These are phyloP conservation scores for Neohortaea acidophila DNA, from an alignment of 495 filamentous ascomycete genomes.

Conservation along the genomic window DNA sequence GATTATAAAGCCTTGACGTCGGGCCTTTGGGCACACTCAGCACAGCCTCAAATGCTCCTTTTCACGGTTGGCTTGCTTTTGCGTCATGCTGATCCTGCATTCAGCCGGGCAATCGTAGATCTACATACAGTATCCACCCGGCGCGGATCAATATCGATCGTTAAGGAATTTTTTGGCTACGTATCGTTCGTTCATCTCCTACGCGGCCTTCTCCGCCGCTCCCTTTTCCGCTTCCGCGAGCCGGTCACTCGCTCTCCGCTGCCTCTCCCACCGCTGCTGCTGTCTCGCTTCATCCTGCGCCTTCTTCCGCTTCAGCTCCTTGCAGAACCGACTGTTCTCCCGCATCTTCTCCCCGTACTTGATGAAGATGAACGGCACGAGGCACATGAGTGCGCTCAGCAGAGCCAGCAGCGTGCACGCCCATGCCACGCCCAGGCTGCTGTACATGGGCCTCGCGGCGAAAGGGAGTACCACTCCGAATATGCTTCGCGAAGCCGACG, in stretches of 20 bases:
- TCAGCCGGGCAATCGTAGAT: too few species aligned
- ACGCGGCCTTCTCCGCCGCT: not conserved
- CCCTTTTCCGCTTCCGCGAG: conserved; percentile 11
- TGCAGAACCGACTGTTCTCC: conserved; percentile 28
- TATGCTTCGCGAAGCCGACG: conserved; percentile 42
- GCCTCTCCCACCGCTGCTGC: not conserved
- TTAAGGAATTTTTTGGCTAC: too few species aligned
- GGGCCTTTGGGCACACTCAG: too few species aligned
- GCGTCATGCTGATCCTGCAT: too few species aligned
- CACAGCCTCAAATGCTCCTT: too few species aligned
- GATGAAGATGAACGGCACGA: conserved; percentile 30
- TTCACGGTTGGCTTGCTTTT: too few species aligned
- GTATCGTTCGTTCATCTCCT: too few species aligned
- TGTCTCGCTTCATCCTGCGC: conserved; percentile 1
- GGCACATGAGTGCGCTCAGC: conserved; percentile 22
- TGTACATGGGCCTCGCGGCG: conserved; percentile 28
- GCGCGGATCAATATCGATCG: too few species aligned
- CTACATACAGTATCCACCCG: too few species aligned
- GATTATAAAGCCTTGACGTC: too few species aligned
- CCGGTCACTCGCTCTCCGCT: not conserved
- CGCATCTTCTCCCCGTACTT: conserved; percentile 24
- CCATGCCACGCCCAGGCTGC: conserved; percentile 25
- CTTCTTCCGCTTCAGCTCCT: conserved; percentile 21
- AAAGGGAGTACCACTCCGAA: conserved; percentile 47
- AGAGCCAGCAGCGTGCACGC: conserved; percentile 28